Evolutionary conservation across 139 green algal genomes (phyloP), one percentile per base, ranked within the genome.

Genomic region (Chlamydomonas sp.): DNA sequence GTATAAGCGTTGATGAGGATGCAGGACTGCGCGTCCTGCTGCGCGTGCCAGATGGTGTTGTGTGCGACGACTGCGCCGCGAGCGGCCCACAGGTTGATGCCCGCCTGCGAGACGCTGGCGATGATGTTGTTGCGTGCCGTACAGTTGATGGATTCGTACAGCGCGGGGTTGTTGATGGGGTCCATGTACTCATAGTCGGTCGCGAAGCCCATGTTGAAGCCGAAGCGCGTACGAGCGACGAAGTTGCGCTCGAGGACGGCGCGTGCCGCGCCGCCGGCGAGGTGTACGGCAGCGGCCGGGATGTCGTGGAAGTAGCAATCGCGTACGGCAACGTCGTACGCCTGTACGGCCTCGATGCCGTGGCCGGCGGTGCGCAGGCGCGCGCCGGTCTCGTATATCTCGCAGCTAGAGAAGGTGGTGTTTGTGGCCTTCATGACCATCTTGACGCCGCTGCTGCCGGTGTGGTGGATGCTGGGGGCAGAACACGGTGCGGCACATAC

Each of bases 261-360:
- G 6, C 78, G 69, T 1, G 85, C 69, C 31, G 78, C 69, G 61
- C 85, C 85, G 15, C 78, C 85, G 3, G 79, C 85, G 14, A 89
- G 78, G 78, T 85, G 78, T 0, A 89, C 69, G 16, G 68, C 85
- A 1, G 85, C 75, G 18, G 49, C 85, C 10, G 78, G 78, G 10
- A 89, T 63, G 85, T 89, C 85, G 68, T 89, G 85, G 5, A 89
- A 62, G 85, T 85, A 89, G 69, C 69, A 85, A 68, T 89, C 85
- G 1, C 16, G 49, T n/a, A 89, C 71, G 61, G 31, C 20, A 0
- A 85, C 5, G 71, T 85, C 85, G 78, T 89, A 79, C 78, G 85
- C 69, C 68, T 89, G 78, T 4, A 85, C 71, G 20, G 61, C 78
- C 31, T 85, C 78, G 10, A 89, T 80, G 78, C 78, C 85, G 85